Conservation (phyloP, 805 yeast species). For the Yamadazyma paraphyllophila region DNA sequence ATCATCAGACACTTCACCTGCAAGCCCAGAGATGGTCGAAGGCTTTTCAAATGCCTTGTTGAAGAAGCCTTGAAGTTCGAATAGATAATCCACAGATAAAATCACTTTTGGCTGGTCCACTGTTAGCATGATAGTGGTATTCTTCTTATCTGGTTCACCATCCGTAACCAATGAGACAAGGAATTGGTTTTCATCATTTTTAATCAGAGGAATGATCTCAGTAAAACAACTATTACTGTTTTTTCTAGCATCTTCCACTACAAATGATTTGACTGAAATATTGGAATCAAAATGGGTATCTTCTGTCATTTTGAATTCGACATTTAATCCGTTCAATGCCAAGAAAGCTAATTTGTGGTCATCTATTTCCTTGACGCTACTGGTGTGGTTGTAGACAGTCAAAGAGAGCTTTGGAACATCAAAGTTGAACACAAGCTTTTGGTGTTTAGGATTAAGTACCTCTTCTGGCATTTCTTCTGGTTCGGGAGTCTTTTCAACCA, state of each 20-base stretch:
- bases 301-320: constrained; percentile 49
- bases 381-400: constrained; percentile 56
- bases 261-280: constrained; percentile 66
- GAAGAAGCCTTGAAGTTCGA: constrained; percentile 68
- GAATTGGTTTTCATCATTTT: constrained; percentile 68
- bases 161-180: constrained; percentile 50
- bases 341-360: constrained; percentile 33
- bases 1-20: constrained; percentile 11
- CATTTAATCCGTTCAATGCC: constrained; percentile 57
- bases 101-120: constrained; percentile 80
- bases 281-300: constrained; percentile 59
- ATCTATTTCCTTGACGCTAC: constrained; percentile 28
- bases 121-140: constrained; percentile 52
- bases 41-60: constrained; percentile 45
- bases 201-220: constrained; percentile 72
- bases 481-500: too few relatives aligned
- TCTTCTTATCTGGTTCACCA: constrained; percentile 36
- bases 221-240: constrained; percentile 66
- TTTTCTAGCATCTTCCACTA: constrained; percentile 70
- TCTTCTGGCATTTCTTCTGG: not conserved
- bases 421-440: constrained; percentile 49
- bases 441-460: constrained; percentile 26
- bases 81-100: constrained; percentile 80
- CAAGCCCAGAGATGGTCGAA: constrained; percentile 16
- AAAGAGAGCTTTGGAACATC: constrained; percentile 62